These are phyloP conservation scores for Saturnispora hagleri DNA, from an alignment of 805 yeast genomes.

Conservation along the genomic window DNA sequence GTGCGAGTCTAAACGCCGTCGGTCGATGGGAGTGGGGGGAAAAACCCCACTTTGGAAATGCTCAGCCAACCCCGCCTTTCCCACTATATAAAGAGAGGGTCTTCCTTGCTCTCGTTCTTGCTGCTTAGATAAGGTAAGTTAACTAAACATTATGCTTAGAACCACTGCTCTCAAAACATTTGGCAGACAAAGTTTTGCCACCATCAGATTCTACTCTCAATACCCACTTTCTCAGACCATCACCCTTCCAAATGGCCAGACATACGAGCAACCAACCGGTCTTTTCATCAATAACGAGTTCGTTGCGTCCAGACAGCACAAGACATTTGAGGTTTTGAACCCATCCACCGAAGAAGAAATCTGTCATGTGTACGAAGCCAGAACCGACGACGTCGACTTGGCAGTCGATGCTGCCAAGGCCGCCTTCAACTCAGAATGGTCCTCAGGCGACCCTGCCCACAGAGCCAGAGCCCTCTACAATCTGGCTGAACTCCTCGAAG, in stretches of 20 bases:
- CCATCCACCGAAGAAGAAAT: slow-evolving; percentile 68
- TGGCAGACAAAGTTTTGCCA: background rate
- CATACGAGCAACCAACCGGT: slow-evolving; percentile 39
- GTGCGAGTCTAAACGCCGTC: slow-evolving; percentile 1
- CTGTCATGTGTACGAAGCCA: slow-evolving; percentile 64
- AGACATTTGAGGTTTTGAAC: slow-evolving; percentile 53
- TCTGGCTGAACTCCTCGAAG: slow-evolving; percentile 72
- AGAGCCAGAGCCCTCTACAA: slow-evolving; percentile 57
- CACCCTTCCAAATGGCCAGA: slow-evolving; percentile 28
- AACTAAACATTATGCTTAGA: slow-evolving; percentile 3
- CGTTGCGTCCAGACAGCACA: slow-evolving; percentile 43
- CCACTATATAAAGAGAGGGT: background rate
- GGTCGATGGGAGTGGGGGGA: slow-evolving; percentile 4
- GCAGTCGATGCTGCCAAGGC: slow-evolving; percentile 81
- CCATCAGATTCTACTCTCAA: slow-evolving; percentile 14
- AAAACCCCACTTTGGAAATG: slow-evolving; percentile 1
- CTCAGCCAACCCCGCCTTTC: slow-evolving; percentile 3
- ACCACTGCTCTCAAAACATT: slow-evolving; percentile 2
- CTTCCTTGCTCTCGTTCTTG: background rate
- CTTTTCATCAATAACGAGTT: slow-evolving; percentile 57
- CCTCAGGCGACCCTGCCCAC: slow-evolving; percentile 53
- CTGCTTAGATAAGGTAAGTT: background rate
- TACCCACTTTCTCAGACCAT: slow-evolving; percentile 22
- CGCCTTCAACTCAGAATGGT: slow-evolving; percentile 68
- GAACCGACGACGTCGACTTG: slow-evolving; percentile 65